A percentile compares a stretch with the other conserved stretches of the same genome.
These are phyloP conservation scores for Galeopsis tetrahit DNA, from an alignment of 257 asterid species.

Conservation along the genomic window DNA sequence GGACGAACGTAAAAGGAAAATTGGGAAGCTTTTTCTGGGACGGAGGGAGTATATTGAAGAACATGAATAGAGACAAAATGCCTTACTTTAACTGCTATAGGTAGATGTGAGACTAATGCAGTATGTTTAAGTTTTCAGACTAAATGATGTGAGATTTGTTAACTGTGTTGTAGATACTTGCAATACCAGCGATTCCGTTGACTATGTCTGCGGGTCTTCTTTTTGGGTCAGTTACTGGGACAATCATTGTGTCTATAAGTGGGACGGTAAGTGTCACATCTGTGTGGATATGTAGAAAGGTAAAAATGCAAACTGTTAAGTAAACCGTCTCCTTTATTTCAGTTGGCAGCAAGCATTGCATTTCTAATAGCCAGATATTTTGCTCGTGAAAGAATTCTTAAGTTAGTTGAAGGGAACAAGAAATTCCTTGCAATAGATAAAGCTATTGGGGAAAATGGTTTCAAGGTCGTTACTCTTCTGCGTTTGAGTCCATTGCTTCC, in stretches of 20 bases:
- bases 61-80: not conserved
- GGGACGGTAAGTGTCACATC: conserved; percentile 74
- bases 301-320: conserved; percentile 23
- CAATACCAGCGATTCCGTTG: conserved; percentile 94
- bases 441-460: conserved; percentile 97
- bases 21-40: too few relatives aligned
- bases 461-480: conserved; percentile 92
- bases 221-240: conserved; percentile 84
- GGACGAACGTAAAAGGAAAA: too few relatives aligned
- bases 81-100: not conserved
- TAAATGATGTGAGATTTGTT: conserved; percentile 20
- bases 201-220: conserved; percentile 98
- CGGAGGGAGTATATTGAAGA: not conserved
- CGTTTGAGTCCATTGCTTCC: conserved; percentile 99
- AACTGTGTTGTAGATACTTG: conserved; percentile 69
- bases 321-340: conserved; percentile 38
- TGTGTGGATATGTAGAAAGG: not conserved
- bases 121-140: too few relatives aligned
- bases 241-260: conserved; percentile 86
- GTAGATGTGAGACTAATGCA: not conserved
- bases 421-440: conserved; percentile 94
- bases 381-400: conserved; percentile 96
- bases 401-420: conserved; percentile 94
- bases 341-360: conserved; percentile 93
- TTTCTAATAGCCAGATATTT: conserved; percentile 96